Conservation (phyloP, 257 asterid species). For the Nicotiana tabacum region DNA sequence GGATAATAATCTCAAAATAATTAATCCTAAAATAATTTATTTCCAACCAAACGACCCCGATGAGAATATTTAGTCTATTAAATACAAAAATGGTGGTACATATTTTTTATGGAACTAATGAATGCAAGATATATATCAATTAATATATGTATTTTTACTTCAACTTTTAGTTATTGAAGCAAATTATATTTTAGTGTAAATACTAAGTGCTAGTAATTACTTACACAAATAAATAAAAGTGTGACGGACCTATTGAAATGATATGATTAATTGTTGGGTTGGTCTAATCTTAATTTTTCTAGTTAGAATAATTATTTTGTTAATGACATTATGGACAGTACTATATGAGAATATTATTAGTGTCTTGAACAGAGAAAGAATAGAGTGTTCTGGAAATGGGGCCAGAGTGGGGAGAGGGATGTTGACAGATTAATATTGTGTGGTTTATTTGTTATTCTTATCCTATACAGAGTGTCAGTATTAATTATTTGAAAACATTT, state of each 20-base stretch:
- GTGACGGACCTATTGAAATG: neutral
- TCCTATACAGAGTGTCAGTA: conserved; percentile 44
- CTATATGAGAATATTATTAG: neutral
- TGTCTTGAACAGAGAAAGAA: neutral
- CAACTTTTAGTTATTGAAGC: too few relatives aligned
- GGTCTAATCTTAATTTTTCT: neutral
- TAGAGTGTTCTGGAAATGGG: conserved; percentile 45
- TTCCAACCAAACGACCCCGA: too few relatives aligned
- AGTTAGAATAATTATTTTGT: neutral
- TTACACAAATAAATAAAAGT: neutral
- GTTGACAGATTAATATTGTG: conserved; percentile 28
- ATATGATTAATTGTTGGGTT: neutral
- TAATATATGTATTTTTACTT: too few relatives aligned
- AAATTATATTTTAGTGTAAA: too few relatives aligned
- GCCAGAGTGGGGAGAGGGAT: conserved; percentile 11
- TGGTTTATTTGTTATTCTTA: conserved; percentile 33
- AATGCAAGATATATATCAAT: too few relatives aligned
- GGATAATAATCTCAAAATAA: too few relatives aligned
- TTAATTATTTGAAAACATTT: neutral
- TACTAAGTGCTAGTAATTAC: too few relatives aligned
- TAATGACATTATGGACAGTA: neutral
- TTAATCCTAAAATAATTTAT: fast-evolving
- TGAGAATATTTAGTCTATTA: too few relatives aligned
- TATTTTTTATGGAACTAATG: too few relatives aligned
- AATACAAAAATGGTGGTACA: too few relatives aligned